Conservation (phyloP, 2,329 filamentous ascomycete genomes). For the Botrytis porri region DNA sequence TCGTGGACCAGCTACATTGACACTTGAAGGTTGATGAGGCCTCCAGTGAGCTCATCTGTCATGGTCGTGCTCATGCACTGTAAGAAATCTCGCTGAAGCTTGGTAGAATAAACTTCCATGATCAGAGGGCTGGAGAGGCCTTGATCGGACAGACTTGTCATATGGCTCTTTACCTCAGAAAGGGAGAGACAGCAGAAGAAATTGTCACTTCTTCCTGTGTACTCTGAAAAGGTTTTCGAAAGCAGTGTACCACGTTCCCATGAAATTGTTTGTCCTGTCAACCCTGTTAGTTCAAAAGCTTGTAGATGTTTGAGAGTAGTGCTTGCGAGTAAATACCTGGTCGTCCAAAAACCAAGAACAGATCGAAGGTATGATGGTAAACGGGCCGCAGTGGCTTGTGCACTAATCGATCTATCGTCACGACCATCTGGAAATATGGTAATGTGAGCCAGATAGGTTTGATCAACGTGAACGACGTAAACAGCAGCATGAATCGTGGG, state of each 20-base stretch:
- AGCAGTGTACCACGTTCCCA: too few species aligned
- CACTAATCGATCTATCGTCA: neutral
- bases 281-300: too few species aligned
- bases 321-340: too few species aligned
- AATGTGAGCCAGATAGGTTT: neutral
- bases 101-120: too few species aligned
- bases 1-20: neutral
- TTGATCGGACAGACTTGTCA: neutral
- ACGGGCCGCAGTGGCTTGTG: neutral
- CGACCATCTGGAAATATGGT: neutral
- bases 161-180: neutral
- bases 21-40: neutral
- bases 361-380: fast-evolving
- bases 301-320: fast-evolving
- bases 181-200: fast-evolving
- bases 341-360: too few species aligned
- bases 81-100: neutral
- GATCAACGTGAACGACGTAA: neutral
- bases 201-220: neutral
- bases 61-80: neutral
- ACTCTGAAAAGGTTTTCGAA: fast-evolving
- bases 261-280: neutral
- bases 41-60: neutral
- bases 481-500: neutral
- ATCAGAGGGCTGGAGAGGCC: too few species aligned